Evolutionary conservation across 2,329 filamentous ascomycete species (phyloP), one percentile per base, ranked within the genome.

Genomic region (Pseudopyrenochaeta lycopersici): DNA sequence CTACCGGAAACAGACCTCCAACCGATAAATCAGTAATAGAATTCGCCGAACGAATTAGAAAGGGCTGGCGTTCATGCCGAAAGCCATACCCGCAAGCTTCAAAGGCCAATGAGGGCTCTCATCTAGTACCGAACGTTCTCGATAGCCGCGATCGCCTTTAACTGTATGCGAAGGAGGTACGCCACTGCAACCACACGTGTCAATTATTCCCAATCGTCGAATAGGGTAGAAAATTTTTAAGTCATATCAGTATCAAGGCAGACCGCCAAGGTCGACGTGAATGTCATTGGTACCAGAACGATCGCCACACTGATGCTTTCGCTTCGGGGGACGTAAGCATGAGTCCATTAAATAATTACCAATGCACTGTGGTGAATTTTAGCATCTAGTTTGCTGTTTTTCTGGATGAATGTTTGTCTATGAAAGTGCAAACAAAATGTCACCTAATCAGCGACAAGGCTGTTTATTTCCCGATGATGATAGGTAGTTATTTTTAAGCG

Each of bases 181-280:
- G 56, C 50, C 48, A 53, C 49, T 43, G 43, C 46, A 52, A 40
- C 49, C 40, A 62, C 49, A 64, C 58, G 61, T 67, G 59, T 58
- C 61, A 61, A 52, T 52, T 40, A 21, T 42, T 46, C 20, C 38
- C 14, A 23, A 50, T 41, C 33, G 29, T 40, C 49, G 49, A 60
- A 63, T 63, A 7, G 18, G 18, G 58, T 45, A 46, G 23, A 41
- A 36, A 39, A 36, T 21, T n/a, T 18, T 42, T 27, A 59, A 56
- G 60, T 46, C 49, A 49, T 47, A 12, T 52, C 42, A 38, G 58
- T 57, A 54, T 54, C 54, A 61, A 47, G 42, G 40, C 48, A 40
- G 3, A 45, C 38, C 21, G 58, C 58, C 43, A 59, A 55, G 51
- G 44, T 46, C 32, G 45, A 39, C 31, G 35, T 44, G 29, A 31